Percentiles rank a stretch among this genome's conserved stretches.
Conservation (phyloP, 305 asterid species). For the Fraxinus baroniana region DNA sequence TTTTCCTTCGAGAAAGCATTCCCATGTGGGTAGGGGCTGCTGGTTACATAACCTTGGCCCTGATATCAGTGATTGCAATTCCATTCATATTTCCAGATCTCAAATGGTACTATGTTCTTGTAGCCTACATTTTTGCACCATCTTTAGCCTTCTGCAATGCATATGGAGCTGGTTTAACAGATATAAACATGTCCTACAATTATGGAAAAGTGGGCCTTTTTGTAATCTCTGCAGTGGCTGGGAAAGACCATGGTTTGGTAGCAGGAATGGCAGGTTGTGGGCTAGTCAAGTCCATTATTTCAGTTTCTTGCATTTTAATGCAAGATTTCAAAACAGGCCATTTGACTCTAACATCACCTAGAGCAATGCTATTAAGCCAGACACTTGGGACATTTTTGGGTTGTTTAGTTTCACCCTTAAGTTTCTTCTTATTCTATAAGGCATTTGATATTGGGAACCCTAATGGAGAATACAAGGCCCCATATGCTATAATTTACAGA, state of each 20-base stretch:
- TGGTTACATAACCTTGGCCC: conserved; percentile 54
- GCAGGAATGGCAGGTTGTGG: conserved; percentile 80
- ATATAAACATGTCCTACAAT: conserved; percentile 79
- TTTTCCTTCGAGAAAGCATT: conserved; percentile 53
- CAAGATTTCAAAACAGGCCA: conserved; percentile 79
- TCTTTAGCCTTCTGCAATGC: conserved; percentile 82
- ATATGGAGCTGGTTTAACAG: conserved; percentile 80
- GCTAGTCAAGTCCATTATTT: conserved; percentile 58
- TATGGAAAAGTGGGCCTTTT: conserved; percentile 82
- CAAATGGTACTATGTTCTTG: conserved; percentile 66
- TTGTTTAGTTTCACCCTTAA: conserved; percentile 56
- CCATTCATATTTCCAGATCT: conserved; percentile 64
- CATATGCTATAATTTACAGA: conserved; percentile 62
- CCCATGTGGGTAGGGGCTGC: conserved; percentile 57
- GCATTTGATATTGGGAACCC: conserved; percentile 85
- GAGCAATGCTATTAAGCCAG: conserved; percentile 72
- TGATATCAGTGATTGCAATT: conserved; percentile 46
- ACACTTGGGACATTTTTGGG: conserved; percentile 71
- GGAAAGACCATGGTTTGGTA: conserved; percentile 65
- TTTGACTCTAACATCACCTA: conserved; percentile 64
- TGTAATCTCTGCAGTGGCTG: conserved; percentile 67
- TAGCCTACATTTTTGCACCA: conserved; percentile 68
- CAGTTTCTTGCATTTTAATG: conserved; percentile 68
- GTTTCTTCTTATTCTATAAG: conserved; percentile 65
- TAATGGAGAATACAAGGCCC: conserved; percentile 66